These are phyloP conservation scores for Mariannaea sp. DNA, from an alignment of 2,329 filamentous ascomycete species.

Conservation along the genomic window DNA sequence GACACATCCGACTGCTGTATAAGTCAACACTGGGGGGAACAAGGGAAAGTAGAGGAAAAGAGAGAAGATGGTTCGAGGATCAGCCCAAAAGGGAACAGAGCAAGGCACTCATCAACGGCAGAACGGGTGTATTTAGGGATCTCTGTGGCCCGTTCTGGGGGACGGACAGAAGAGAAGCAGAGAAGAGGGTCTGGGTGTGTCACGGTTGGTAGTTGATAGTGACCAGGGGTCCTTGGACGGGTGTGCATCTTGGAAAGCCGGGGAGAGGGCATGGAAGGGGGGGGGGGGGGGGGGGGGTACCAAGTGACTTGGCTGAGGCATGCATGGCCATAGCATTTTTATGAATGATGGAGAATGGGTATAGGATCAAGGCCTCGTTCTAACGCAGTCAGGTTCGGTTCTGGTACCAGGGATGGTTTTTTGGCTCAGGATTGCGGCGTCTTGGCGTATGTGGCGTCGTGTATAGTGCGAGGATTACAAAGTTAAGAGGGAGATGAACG, in stretches of 20 bases:
- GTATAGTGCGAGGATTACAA: background rate
- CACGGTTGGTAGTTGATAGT: constrained; percentile 2
- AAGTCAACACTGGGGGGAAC: constrained; percentile 18
- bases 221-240: constrained; percentile 5
- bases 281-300: too few species aligned
- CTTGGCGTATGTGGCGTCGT: background rate
- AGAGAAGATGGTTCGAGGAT: constrained; percentile 14
- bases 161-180: background rate
- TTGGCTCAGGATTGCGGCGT: constrained; percentile 13
- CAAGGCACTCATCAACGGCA: constrained; percentile 4
- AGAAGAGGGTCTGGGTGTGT: constrained; percentile 7
- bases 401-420: constrained; percentile 16
- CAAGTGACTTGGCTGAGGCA: too few species aligned
- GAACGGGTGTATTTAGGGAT: constrained; percentile 6
- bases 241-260: constrained; percentile 3
- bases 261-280: background rate
- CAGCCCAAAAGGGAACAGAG: constrained; percentile 7
- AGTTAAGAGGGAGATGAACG: background rate
- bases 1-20: constrained; percentile 1
- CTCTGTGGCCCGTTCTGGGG: background rate
- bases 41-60: constrained; percentile 19
- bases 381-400: constrained; percentile 11
- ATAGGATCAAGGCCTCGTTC: constrained; percentile 14
- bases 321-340: too few species aligned
- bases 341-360: constrained; percentile 2